Base-by-base conservation (phyloP, 148 eudicot genomes). In the Talinum fruticosum region DNA sequence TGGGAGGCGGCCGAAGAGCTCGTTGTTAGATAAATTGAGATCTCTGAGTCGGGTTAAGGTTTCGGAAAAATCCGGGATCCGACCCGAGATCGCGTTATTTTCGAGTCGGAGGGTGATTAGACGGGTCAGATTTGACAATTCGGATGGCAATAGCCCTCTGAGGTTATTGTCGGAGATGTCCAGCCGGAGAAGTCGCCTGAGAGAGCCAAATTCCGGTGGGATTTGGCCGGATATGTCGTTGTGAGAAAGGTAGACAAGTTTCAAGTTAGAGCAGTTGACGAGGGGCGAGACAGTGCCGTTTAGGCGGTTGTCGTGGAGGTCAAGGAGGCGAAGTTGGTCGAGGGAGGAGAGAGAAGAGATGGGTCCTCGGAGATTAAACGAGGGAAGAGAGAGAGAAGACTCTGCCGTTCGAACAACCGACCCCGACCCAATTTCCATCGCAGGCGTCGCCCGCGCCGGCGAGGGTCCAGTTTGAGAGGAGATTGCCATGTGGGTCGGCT, bases 101-200 rank as follows among this genome's bases (percentile, higher is more conserved):
- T 90, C 84, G 53, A 91, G 84, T 28, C 87, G 86, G 30, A 95
- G 80, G 18, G 96, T 93, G 75, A 95, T 79, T 19, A 95, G 66
- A 1, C 86, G 85, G 8, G 86, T 78, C 37, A 94, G 73, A 8
- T 85, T 85, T 2, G 84, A 73, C 24, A 95, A 2, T 5, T 86
- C 80, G 0, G 49, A 3, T 0, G 97, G 99, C 0, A 95, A 57
- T 0, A 81, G 87, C 19, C 99, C 99, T 18, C 51, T 69, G 15
- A 95, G 82, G 73, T 95, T 95, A 79, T 95, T 95, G 79, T 91
- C 86, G 4, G 97, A 87, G 30, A 91, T 76, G 73, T 95, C 99
- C 10, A 93, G 47, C 14, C 99, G 86, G 35, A 84, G 84, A 49
- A 95, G 85, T 5, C 97, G 90, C 49, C 64, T 67, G 21, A 94